Percentiles rank a stretch among this genome's conserved stretches.
phyloP scores from a whole-genome alignment of 768 basidiomycete species.

The Rubroboletus pulcherrimus region DNA sequence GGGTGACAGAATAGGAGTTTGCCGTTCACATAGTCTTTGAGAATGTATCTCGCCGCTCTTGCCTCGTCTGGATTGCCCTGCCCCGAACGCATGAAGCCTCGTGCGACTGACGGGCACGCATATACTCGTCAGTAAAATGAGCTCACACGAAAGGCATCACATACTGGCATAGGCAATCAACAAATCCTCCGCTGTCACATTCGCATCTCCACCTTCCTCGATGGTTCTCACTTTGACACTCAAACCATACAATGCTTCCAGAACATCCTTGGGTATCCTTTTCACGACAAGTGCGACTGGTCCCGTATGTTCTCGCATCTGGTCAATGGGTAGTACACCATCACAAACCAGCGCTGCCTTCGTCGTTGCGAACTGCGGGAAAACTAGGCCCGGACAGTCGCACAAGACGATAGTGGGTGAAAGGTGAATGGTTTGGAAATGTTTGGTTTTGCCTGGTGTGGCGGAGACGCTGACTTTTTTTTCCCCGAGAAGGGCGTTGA shows the following conservation, averaged over 20 bases:
- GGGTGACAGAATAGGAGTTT: slow-evolving; percentile 89
- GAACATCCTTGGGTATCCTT: slow-evolving; percentile 73
- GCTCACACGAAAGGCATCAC: slow-evolving; percentile 31
- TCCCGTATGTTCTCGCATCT: slow-evolving; percentile 89
- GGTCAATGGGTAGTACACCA: slow-evolving; percentile 96
- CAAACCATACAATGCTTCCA: slow-evolving; percentile 91
- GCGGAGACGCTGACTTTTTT: slow-evolving; percentile 98
- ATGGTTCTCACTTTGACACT: slow-evolving; percentile 55
- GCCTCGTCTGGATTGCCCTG: slow-evolving; percentile 98
- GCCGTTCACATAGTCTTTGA: slow-evolving; percentile 97
- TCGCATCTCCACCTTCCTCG: slow-evolving; percentile 85
- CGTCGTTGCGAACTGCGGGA: slow-evolving; percentile 97
- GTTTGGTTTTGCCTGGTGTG: slow-evolving; percentile 98
- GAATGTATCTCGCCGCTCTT: slow-evolving; percentile 82
- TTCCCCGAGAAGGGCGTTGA: slow-evolving; percentile 92
- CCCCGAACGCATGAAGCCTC: slow-evolving; percentile 89
- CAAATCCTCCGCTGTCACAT: slow-evolving; percentile 72
- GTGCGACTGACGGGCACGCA: slow-evolving; percentile 59
- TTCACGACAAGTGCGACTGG: slow-evolving; percentile 75
- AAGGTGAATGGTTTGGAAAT: slow-evolving; percentile 97
- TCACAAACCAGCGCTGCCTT: slow-evolving; percentile 96
- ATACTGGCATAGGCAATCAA: slow-evolving; percentile 89
- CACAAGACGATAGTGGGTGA: slow-evolving; percentile 83
- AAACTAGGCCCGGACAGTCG: slow-evolving; percentile 97
- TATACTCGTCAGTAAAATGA: slow-evolving; percentile 14